phyloP scores from a whole-genome alignment of 2,329 filamentous ascomycete genomes.

The Byssothecium circinans region DNA sequence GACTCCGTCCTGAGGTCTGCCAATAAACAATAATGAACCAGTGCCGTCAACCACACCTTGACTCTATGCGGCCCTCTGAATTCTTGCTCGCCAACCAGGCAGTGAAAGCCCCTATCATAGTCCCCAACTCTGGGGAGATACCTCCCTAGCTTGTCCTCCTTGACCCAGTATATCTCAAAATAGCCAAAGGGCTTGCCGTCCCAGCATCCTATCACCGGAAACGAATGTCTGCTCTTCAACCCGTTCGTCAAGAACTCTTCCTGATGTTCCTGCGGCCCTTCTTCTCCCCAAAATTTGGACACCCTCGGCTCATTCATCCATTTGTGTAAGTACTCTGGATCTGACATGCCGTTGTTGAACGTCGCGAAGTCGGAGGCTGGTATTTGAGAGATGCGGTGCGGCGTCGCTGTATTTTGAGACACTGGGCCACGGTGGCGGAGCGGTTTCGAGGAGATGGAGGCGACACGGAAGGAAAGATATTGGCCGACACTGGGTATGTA shows the following conservation, averaged over 20 bases:
- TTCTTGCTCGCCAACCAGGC: slow-evolving; percentile 89
- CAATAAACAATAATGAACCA: slow-evolving; percentile 84
- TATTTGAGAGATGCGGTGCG: slow-evolving; percentile 42
- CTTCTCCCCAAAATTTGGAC: slow-evolving; percentile 79
- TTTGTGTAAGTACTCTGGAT: slow-evolving; percentile 71
- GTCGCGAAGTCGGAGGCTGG: slow-evolving; percentile 34
- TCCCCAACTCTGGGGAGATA: slow-evolving; percentile 69
- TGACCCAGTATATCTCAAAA: slow-evolving; percentile 98
- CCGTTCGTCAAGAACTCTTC: slow-evolving; percentile 68
- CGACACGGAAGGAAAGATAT: slow-evolving; percentile 86
- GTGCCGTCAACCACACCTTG: slow-evolving; percentile 75
- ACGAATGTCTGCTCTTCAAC: slow-evolving; percentile 71
- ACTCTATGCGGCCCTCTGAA: slow-evolving; percentile 79
- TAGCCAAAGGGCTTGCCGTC: slow-evolving; percentile 95
- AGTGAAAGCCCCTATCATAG: slow-evolving; percentile 86
- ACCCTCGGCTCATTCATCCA: slow-evolving; percentile 92
- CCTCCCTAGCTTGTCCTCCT: slow-evolving; percentile 78
- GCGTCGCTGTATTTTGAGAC: slow-evolving; percentile 21
- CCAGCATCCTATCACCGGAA: slow-evolving; percentile 91
- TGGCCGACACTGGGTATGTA: slow-evolving; percentile 80
- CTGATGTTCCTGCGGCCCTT: slow-evolving; percentile 58
- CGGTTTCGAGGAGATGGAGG: slow-evolving; percentile 66
- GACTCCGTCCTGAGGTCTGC: slow-evolving; percentile 79
- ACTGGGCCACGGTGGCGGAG: slow-evolving; percentile 65
- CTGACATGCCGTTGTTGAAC: slow-evolving; percentile 48